Conservation (phyloP, 495 filamentous ascomycete species). For the Penicillium pancosmium region DNA sequence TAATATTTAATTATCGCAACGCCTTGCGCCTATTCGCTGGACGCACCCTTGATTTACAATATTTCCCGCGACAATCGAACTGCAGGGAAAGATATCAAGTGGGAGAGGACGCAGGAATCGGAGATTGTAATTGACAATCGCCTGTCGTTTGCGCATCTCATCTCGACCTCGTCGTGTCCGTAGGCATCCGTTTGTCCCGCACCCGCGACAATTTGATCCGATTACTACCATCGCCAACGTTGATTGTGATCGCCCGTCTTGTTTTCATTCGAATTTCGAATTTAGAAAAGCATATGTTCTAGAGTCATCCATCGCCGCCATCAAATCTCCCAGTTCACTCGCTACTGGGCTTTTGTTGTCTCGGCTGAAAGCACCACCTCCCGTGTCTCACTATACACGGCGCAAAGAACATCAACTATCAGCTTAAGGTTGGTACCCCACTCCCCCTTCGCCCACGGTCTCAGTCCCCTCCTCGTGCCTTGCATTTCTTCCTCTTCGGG, state of each 20-base stretch:
- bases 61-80: slow-evolving; percentile 1
- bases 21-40: slow-evolving; percentile 24
- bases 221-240: not conserved
- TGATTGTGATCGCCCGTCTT: not conserved
- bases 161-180: slow-evolving; percentile 8
- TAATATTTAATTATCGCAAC: slow-evolving; percentile 28
- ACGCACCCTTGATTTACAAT: slow-evolving; percentile 15
- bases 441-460: slow-evolving; percentile 34
- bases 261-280: not conserved
- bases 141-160: slow-evolving; percentile 12
- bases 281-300: slow-evolving; percentile 5
- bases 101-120: slow-evolving; percentile 6
- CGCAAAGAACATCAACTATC: slow-evolving; percentile 16
- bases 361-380: slow-evolving; percentile 38
- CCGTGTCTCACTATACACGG: slow-evolving; percentile 7
- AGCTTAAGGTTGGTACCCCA: slow-evolving; percentile 34
- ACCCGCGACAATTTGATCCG: not conserved
- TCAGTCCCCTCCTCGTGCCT: slow-evolving; percentile 44
- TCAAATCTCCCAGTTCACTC: slow-evolving; percentile 2
- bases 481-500: slow-evolving; percentile 42
- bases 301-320: slow-evolving; percentile 4
- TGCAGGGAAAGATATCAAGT: slow-evolving; percentile 8
- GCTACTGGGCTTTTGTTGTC: slow-evolving; percentile 19
- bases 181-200: slow-evolving; percentile 8
- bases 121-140: slow-evolving; percentile 15